Conservation (phyloP, 495 filamentous ascomycete species). For the Neurospora sp. region DNA sequence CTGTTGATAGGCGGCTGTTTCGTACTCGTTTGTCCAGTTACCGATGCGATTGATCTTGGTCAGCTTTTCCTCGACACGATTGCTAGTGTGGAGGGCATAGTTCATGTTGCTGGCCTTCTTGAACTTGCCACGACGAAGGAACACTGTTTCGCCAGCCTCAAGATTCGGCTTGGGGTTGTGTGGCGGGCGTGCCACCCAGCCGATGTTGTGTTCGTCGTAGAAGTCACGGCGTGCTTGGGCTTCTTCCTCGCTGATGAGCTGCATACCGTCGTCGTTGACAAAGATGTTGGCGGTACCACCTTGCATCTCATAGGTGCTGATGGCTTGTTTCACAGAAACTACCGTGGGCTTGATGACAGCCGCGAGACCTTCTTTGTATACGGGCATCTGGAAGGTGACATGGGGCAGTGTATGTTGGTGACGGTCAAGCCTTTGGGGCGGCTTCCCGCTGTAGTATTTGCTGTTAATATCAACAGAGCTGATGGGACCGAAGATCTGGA, state of each 20-base stretch:
- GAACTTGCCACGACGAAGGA: constrained; percentile 56
- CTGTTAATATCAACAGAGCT: constrained; percentile 45
- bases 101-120: constrained; percentile 74
- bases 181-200: constrained; percentile 50
- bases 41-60: constrained; percentile 25
- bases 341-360: constrained; percentile 55
- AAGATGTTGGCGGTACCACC: constrained; percentile 64
- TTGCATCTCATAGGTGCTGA: constrained; percentile 59
- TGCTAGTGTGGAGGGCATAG: constrained; percentile 50
- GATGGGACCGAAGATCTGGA: constrained; percentile 51
- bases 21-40: constrained; percentile 42
- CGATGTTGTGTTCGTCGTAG: constrained; percentile 53
- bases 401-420: constrained; percentile 43
- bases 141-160: constrained; percentile 27
- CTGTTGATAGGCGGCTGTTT: constrained; percentile 39
- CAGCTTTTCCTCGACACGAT: constrained; percentile 51
- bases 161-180: constrained; percentile 42
- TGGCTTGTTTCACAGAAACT: constrained; percentile 50
- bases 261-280: constrained; percentile 62
- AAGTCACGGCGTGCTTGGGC: constrained; percentile 50
- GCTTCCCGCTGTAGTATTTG: constrained; percentile 49
- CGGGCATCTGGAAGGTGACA: constrained; percentile 65
- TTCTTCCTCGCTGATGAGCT: constrained; percentile 46
- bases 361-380: constrained; percentile 62
- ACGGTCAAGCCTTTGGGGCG: constrained; percentile 40